Evolutionary conservation across 176 grass and related monocot species (phyloP).

Genomic region (Microstegium vimineum): DNA sequence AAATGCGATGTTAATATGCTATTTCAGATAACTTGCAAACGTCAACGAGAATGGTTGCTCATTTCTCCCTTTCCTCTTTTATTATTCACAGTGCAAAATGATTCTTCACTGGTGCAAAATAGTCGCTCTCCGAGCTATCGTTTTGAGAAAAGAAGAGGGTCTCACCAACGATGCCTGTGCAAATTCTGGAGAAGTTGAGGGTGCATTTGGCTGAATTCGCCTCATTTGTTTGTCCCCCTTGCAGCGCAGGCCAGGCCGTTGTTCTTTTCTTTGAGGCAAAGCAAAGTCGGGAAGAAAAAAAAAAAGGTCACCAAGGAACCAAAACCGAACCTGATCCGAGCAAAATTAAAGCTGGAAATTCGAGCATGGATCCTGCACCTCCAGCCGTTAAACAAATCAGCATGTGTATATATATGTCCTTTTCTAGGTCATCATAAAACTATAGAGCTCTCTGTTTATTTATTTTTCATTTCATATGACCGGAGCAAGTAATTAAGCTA

Average conservation of each 20-base stretch:
- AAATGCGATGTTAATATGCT: background rate
- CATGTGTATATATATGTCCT: background rate
- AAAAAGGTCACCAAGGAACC: background rate
- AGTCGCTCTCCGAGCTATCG: background rate
- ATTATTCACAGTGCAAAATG: background rate
- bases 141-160: background rate
- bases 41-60: background rate
- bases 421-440: too few relatives aligned
- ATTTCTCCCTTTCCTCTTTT: background rate
- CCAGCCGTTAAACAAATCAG: background rate
- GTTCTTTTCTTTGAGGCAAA: slow-evolving; percentile 75
- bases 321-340: background rate
- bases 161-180: background rate
- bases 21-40: background rate
- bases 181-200: accelerated
- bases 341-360: background rate
- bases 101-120: too few relatives aligned
- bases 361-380: background rate
- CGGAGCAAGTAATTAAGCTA: too few relatives aligned
- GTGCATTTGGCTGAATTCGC: background rate
- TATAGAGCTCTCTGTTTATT: background rate
- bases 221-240: background rate
- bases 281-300: slow-evolving; percentile 23
- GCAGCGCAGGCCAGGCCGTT: slow-evolving; percentile 4
- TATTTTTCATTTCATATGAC: background rate